These are phyloP conservation scores for Pyrenochaeta sp. DNA, from an alignment of 2,329 filamentous ascomycete genomes.

Conservation along the genomic window DNA sequence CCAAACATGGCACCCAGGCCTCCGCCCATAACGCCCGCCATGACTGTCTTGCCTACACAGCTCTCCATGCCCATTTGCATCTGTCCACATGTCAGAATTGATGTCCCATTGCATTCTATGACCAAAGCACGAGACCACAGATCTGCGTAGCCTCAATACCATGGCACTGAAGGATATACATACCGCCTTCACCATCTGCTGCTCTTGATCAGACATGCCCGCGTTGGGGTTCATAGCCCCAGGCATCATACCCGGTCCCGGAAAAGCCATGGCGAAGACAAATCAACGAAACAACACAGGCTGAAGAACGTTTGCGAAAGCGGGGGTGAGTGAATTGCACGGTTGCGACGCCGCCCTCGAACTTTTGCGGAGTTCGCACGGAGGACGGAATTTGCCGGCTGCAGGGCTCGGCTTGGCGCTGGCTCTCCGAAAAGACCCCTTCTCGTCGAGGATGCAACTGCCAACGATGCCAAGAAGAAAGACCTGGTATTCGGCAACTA, in stretches of 20 bases:
- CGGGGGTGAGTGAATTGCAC: slow-evolving; percentile 11
- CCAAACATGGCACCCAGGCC: slow-evolving; percentile 93
- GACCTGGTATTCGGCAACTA: too few species aligned
- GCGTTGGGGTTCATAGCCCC: slow-evolving; percentile 42
- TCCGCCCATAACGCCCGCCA: slow-evolving; percentile 93
- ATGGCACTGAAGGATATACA: slow-evolving; percentile 8
- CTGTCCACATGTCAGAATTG: slow-evolving; percentile 55
- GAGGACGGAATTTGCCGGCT: slow-evolving; percentile 40
- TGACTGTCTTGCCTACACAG: slow-evolving; percentile 84
- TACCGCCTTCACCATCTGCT: slow-evolving; percentile 58
- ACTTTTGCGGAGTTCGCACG: slow-evolving; percentile 47
- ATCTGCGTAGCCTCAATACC: too few species aligned
- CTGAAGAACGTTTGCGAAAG: neutral
- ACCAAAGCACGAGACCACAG: too few species aligned
- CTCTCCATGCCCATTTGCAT: slow-evolving; percentile 90
- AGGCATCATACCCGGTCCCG: slow-evolving; percentile 34
- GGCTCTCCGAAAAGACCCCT: too few species aligned
- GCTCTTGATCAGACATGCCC: slow-evolving; percentile 54
- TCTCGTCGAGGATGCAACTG: too few species aligned
- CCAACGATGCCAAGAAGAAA: too few species aligned
- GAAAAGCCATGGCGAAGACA: slow-evolving; percentile 39
- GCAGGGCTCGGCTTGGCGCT: slow-evolving; percentile 2
- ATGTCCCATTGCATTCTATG: neutral
- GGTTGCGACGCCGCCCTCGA: slow-evolving; percentile 18
- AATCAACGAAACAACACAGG: neutral